These are phyloP conservation scores for Pseudopyrenochaeta lycopersici DNA, from an alignment of 2,329 filamentous ascomycete species.

Conservation along the genomic window DNA sequence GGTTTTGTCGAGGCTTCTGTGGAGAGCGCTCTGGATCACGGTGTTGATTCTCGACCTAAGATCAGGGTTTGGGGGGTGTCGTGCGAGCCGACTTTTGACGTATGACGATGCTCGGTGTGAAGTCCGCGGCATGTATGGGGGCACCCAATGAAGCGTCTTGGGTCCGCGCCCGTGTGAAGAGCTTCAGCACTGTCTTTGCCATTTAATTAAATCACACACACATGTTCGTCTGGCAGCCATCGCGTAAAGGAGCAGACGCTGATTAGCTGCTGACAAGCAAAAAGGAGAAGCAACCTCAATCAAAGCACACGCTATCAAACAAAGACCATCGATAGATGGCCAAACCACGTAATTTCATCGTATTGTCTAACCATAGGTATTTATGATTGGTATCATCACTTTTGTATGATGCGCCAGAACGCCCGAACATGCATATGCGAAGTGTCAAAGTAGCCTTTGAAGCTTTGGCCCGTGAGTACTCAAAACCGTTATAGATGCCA, in stretches of 20 bases:
- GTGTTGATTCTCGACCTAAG: background rate
- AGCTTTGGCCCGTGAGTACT: constrained; percentile 2
- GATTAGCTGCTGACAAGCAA: background rate
- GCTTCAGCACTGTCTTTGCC: too few species aligned
- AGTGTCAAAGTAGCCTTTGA: constrained; percentile 24
- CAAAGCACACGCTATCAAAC: background rate
- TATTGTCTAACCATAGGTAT: constrained; percentile 22
- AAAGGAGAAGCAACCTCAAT: background rate
- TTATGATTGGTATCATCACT: constrained; percentile 36
- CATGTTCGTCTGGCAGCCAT: too few species aligned
- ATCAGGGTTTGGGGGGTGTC: constrained; percentile 11
- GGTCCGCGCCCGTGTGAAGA: too few species aligned
- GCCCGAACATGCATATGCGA: constrained; percentile 39
- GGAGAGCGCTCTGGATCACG: constrained; percentile 4
- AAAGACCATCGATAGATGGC: background rate
- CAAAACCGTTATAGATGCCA: background rate
- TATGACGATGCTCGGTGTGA: background rate
- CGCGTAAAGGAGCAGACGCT: background rate
- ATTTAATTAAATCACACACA: too few species aligned
- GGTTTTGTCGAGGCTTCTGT: constrained; percentile 8
- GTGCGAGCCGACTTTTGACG: constrained; percentile 2
- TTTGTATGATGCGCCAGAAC: constrained; percentile 38
- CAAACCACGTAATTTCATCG: constrained; percentile 7
- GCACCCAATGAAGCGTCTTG: too few species aligned
- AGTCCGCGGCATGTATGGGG: too few species aligned